phyloP scores from a whole-genome alignment of 306 rosid genomes.

The Dalbergia oliveri region DNA sequence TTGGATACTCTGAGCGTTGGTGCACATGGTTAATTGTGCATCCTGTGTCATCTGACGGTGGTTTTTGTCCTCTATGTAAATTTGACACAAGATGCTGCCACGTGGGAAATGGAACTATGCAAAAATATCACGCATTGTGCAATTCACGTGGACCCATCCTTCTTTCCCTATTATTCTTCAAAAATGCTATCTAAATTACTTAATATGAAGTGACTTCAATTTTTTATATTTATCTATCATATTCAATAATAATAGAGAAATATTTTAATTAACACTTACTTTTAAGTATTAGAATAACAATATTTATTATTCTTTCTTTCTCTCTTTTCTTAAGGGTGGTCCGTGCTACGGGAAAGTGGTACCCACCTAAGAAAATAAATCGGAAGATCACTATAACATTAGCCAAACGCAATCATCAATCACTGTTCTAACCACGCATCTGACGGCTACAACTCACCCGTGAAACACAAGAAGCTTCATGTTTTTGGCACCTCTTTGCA shows the following conservation, averaged over 20 bases:
- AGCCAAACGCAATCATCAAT: slow-evolving; percentile 18
- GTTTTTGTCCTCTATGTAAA: slow-evolving; percentile 38
- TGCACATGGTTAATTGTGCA: slow-evolving; percentile 33
- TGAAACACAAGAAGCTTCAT: slow-evolving; percentile 29
- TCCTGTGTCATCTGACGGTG: slow-evolving; percentile 48
- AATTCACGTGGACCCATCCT: slow-evolving; percentile 21
- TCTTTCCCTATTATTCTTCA: no score
- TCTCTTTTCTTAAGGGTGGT: neutral
- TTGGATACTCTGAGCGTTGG: slow-evolving; percentile 60
- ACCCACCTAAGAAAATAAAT: slow-evolving; percentile 15
- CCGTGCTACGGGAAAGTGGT: neutral
- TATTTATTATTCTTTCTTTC: no score
- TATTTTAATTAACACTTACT: no score
- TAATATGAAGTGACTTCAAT: no score
- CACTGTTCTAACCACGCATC: slow-evolving; percentile 30
- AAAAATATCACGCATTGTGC: neutral
- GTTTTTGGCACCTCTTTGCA: slow-evolving; percentile 33
- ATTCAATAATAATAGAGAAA: no score
- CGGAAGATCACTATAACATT: neutral
- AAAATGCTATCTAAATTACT: no score
- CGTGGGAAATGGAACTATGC: neutral
- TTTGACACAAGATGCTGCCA: slow-evolving; percentile 35
- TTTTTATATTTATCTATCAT: no score
- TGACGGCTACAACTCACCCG: slow-evolving; percentile 42
- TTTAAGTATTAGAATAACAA: no score